Evolutionary conservation across 2,329 filamentous ascomycete species (phyloP).

Genomic region (Colletotrichum lupini): DNA sequence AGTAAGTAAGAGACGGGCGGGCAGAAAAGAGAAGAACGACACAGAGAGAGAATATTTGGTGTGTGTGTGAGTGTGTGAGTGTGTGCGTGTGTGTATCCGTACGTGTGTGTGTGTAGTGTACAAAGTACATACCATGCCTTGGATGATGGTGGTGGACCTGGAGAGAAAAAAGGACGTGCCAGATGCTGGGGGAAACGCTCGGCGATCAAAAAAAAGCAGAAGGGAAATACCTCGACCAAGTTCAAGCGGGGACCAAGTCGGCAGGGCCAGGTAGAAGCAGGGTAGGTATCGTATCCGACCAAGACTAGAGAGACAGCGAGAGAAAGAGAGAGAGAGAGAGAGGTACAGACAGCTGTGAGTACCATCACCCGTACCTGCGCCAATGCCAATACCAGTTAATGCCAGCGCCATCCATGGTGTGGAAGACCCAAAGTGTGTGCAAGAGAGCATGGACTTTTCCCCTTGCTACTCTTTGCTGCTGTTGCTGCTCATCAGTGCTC

Average conservation of each 20-base stretch:
- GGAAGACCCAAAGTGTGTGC: background rate
- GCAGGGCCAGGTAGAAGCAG: background rate
- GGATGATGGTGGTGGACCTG: too few species aligned
- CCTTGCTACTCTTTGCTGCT: too few species aligned
- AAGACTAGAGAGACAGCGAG: background rate
- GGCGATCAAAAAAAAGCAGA: conserved; percentile 17
- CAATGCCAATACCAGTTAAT: background rate
- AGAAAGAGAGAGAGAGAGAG: background rate
- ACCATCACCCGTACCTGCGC: background rate
- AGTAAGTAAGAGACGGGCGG: background rate
- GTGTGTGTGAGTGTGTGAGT: background rate
- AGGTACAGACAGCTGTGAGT: background rate
- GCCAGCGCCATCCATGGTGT: background rate
- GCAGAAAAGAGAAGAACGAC: background rate
- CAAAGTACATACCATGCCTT: background rate
- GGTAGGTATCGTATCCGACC: background rate
- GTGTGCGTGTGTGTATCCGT: background rate
- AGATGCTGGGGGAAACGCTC: conserved; percentile 19
- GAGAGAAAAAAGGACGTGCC: background rate
- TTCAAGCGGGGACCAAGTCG: background rate
- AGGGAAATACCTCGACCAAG: background rate
- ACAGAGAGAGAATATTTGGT: background rate
- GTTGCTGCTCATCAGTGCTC: too few species aligned
- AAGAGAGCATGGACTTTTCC: background rate
- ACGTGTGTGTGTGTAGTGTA: background rate